These are phyloP conservation scores for Luffa aegyptiaca DNA, from an alignment of 306 rosid species.

Conservation along the genomic window DNA sequence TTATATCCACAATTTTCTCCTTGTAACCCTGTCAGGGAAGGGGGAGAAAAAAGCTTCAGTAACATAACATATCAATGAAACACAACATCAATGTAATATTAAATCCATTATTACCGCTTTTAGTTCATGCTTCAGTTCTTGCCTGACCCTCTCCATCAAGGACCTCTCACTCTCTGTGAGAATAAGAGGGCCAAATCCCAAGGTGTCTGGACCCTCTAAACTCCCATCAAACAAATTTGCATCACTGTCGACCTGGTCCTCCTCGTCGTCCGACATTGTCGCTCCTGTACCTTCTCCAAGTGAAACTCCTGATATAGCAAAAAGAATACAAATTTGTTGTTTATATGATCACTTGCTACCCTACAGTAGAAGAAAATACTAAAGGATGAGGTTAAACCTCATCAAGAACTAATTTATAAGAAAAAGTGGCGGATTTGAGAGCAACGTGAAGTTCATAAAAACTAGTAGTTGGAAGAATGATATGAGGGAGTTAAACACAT, in stretches of 20 bases:
- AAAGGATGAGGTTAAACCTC: background rate
- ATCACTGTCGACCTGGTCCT: constrained; percentile 81
- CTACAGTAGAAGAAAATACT: background rate
- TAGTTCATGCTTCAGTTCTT: constrained; percentile 86
- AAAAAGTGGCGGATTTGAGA: too few relatives aligned
- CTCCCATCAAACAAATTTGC: constrained; percentile 70
- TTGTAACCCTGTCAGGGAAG: constrained; percentile 58
- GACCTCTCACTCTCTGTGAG: constrained; percentile 98
- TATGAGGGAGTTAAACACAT: too few relatives aligned
- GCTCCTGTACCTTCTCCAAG: constrained; percentile 99
- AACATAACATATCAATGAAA: background rate
- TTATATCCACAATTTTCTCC: constrained; percentile 89
- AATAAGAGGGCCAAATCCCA: constrained; percentile 97
- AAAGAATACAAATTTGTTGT: background rate
- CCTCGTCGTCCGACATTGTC: constrained; percentile 97
- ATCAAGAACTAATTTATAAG: background rate
- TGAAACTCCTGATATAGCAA: constrained; percentile 61
- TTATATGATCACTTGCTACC: background rate
- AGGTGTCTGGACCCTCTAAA: constrained; percentile 65
- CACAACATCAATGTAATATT: background rate
- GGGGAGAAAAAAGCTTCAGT: background rate
- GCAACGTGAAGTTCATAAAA: background rate
- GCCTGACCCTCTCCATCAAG: constrained; percentile 96
- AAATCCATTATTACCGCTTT: constrained; percentile 46
- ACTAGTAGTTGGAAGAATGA: background rate